Evolutionary conservation across 331 rosid genomes (phyloP), one percentile per base, ranked within the genome.

Genomic region (Phaseolus coccineus): DNA sequence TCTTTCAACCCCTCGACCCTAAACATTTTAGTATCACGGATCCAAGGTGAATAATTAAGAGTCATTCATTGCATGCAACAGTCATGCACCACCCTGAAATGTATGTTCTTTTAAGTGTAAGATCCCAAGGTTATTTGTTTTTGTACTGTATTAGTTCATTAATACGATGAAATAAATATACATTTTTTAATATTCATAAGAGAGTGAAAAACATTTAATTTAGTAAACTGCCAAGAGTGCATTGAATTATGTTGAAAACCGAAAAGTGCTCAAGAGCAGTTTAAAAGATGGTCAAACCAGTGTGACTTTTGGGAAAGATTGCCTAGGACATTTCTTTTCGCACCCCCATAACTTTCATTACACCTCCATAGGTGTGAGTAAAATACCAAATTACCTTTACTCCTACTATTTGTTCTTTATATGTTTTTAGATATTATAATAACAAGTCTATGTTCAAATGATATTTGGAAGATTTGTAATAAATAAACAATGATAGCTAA

Each of bases 21-120:
- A 47, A n/a, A 11, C 27, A 76, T 63, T 35, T 62, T 55, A 31
- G 40, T 56, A 68, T 56, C 39, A 74, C 12, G 76, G 87, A 79
- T 69, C 78, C 82, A 69, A 74, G 71, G 66, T 57, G 52, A 66
- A 47, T 63, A 31, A 28, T 55, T 33, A 14, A 35, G 51, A 8
- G 48, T 1, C 40, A 50, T 50, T 50, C 37, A 47, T 50, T 35
- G 39, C 22, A 44, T n/a, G 16, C 1, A 47, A 19, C 52, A 22
- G 25, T 12, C 73, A 25, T 5, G 35, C 40, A 64, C 52, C 14
- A 16, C 40, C 12, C n/a, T 31, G 24, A 47, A 64, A 40, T 14
- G 7, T 56, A 52, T 40, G 33, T 25, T 33, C 25, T 6, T 56
- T 62, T 28, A 14, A 19, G 42, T 25, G 69, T 1, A 37, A 53